Percentiles rank a stretch among this genome's conserved stretches.
These are phyloP conservation scores for Pseudocohnilembus persalinus DNA, from an alignment of 169 alveolate genomes.

Conservation along the genomic window DNA sequence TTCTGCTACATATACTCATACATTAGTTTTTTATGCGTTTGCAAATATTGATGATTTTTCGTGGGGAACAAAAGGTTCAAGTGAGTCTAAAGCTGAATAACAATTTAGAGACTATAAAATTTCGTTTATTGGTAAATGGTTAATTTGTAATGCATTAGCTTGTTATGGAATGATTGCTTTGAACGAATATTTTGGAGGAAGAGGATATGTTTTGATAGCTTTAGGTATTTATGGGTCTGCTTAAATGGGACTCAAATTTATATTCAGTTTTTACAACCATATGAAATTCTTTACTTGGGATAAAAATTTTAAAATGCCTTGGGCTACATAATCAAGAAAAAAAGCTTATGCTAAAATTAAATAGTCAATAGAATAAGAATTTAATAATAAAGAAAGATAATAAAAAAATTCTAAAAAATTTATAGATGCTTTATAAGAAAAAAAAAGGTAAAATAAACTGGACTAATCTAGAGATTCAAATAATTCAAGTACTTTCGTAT, in stretches of 20 bases:
- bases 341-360: no score
- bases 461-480: no score
- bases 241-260: neutral
- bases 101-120: neutral
- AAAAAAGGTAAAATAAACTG: no score
- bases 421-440: no score
- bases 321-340: no score
- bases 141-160: neutral
- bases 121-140: neutral
- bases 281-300: neutral
- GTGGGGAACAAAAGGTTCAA: slow-evolving; percentile 50
- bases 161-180: neutral
- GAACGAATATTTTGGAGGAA: neutral
- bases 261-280: neutral
- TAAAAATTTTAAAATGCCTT: no score
- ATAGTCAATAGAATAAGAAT: no score
- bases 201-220: neutral
- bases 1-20: slow-evolving; percentile 6
- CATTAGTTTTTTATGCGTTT: slow-evolving; percentile 31
- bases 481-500: no score
- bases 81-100: neutral
- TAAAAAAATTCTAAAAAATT: no score
- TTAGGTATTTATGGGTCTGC: neutral
- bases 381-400: no score
- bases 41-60: slow-evolving; percentile 48